A percentile compares a stretch with the other conserved stretches of the same genome.
Evolutionary conservation across 2,329 filamentous ascomycete genomes (phyloP).

Genomic region (Monosporascus sp.): DNA sequence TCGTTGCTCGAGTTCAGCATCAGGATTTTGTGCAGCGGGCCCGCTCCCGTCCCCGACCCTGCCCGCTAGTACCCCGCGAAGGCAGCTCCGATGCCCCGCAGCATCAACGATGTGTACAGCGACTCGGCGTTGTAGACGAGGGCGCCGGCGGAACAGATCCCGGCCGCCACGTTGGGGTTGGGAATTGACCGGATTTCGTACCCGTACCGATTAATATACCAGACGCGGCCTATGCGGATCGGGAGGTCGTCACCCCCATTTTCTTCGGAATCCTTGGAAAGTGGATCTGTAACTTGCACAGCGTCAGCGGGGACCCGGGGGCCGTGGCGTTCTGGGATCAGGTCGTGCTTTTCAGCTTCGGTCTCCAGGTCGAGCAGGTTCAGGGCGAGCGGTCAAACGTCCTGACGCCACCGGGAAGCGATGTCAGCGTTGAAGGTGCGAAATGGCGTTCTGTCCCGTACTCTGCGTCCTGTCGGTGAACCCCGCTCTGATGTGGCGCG

Average conservation of each 20-base stretch:
- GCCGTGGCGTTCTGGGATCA: slow-evolving; percentile 73
- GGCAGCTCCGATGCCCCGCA: slow-evolving; percentile 67
- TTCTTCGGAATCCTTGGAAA: slow-evolving; percentile 60
- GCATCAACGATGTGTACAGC: slow-evolving; percentile 84
- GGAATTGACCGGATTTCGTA: slow-evolving; percentile 84
- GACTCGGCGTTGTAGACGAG: slow-evolving; percentile 92
- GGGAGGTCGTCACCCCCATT: slow-evolving; percentile 66
- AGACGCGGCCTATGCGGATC: slow-evolving; percentile 72
- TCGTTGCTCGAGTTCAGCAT: slow-evolving; percentile 83
- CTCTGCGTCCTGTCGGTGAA: slow-evolving; percentile 72
- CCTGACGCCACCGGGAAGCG: slow-evolving; percentile 29
- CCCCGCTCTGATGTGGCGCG: slow-evolving; percentile 85
- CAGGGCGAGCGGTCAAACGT: slow-evolving; percentile 33
- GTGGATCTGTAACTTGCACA: slow-evolving; percentile 74
- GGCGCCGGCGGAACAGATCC: slow-evolving; percentile 58
- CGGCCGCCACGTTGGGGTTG: slow-evolving; percentile 72
- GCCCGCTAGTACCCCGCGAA: slow-evolving; percentile 21
- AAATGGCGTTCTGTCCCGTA: slow-evolving; percentile 88
- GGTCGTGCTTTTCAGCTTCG: slow-evolving; percentile 52
- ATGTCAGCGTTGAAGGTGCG: slow-evolving; percentile 70
- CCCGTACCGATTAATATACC: slow-evolving; percentile 98
- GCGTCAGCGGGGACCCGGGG: slow-evolving; percentile 71
- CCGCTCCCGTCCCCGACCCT: neutral
- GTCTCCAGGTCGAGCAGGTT: neutral
- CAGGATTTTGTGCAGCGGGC: slow-evolving; percentile 66